Evolutionary conservation across 2,329 filamentous ascomycete species (phyloP).

Genomic region (Daldinia eschscholtzii): DNA sequence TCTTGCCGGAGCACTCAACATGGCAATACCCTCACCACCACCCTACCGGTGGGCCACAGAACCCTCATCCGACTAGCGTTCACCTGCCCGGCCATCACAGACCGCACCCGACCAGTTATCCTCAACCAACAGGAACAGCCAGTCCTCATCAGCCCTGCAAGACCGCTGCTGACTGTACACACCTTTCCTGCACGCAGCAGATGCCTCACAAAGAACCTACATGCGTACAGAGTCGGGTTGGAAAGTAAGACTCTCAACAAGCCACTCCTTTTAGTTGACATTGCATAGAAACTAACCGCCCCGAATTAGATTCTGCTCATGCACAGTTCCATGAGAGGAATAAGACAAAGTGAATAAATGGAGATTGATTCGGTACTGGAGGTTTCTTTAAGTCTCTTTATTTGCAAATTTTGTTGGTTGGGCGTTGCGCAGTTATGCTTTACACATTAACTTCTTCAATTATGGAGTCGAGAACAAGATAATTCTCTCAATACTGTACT

Average conservation of each 20-base stretch:
- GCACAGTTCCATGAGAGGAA: neutral
- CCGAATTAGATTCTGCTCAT: constrained; percentile 3
- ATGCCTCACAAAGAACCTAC: constrained; percentile 11
- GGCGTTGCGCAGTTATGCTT: neutral
- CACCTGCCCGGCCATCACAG: constrained; percentile 9
- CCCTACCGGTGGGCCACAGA: constrained; percentile 8
- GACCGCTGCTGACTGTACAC: constrained; percentile 2
- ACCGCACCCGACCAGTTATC: constrained; percentile 5
- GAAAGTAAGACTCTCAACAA: neutral
- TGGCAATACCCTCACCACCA: constrained; percentile 14
- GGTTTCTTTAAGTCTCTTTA: neutral
- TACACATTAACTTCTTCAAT: neutral
- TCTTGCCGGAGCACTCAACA: constrained; percentile 1
- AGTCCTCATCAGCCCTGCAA: constrained; percentile 12
- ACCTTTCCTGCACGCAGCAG: constrained; percentile 5
- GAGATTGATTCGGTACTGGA: too few species aligned
- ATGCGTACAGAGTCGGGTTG: constrained; percentile 9
- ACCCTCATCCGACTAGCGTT: constrained; percentile 9
- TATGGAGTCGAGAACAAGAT: neutral
- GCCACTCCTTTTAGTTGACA: neutral
- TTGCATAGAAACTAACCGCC: neutral
- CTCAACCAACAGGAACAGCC: constrained; percentile 7
- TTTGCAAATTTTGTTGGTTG: neutral
- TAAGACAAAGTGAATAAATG: neutral
- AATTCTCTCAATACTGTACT: neutral